Base-by-base conservation (phyloP, 495 filamentous ascomycete genomes). In the Xylaria flabelliformis region DNA sequence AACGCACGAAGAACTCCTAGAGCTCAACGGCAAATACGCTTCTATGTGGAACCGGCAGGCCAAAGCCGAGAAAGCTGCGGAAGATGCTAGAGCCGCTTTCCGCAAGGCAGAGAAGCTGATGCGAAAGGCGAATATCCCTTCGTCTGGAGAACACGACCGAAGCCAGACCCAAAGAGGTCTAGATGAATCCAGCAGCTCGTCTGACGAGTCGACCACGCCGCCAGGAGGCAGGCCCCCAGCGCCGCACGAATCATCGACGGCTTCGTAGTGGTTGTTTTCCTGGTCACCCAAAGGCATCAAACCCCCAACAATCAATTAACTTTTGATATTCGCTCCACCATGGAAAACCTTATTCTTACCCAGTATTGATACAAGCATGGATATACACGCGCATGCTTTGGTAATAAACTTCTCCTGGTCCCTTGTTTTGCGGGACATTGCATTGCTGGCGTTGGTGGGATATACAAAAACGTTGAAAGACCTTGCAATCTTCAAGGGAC, bases 41-140 rank as follows among this genome's bases (percentile, higher is more conserved):
- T 91, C 88, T 70, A 98, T 99, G 96, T 99, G 96, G 96, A 89
- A 90, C 77, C 97, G 97, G 80, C 96, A 99, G 78, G 94, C 95
- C 73, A 89, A 91, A 13, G 96, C 95, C 13, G 94, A 97, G 81
- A 87, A 88, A 70, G 95, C 94, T 1, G 91, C 91, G 1, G 91
- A 92, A 71, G 89, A 94, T 79, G 94, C 90, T 59, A 85, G 85
- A 78, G 74, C 83, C 78, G 79, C 85, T 70, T 82, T 85, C 87
- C 78, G 88, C 85, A 81, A 85, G 66, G 88, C 88, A 13, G 84
- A 88, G 71, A 82, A 86, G 79, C 81, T 90, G 10, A 70, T 88
- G 69, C 79, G 83, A 64, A 81, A 82, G 65, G 83, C 83, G 7
- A 83, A 85, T 59, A 78, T 85, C 26, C 61, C 77, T 46, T 73